Conservation (phyloP, 495 filamentous ascomycete species). For the Xylaria acuta region DNA sequence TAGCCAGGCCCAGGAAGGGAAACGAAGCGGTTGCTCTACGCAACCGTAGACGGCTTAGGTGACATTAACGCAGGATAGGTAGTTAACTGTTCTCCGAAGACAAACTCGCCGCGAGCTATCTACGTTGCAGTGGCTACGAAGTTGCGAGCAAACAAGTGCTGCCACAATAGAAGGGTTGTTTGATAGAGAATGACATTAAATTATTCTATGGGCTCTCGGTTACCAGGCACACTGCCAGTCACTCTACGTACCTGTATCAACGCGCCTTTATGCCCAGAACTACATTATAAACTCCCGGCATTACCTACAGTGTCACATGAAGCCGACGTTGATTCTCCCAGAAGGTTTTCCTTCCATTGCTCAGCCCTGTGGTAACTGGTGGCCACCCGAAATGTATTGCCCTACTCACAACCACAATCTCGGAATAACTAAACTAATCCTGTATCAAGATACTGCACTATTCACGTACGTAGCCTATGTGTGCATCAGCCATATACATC, state of each 20-base stretch:
- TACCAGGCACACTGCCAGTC: neutral
- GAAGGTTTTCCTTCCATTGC: neutral
- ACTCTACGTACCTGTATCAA: neutral
- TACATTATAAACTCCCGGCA: neutral
- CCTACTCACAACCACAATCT: no score
- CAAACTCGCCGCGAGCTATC: neutral
- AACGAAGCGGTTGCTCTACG: neutral
- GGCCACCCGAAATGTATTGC: no score
- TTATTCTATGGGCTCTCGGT: neutral
- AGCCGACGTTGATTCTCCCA: neutral
- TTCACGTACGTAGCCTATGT: no score
- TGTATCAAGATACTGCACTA: no score
- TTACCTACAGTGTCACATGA: neutral
- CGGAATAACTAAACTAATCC: no score
- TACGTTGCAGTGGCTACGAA: neutral
- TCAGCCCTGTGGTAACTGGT: neutral
- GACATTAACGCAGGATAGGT: neutral
- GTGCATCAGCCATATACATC: no score
- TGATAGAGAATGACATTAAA: neutral
- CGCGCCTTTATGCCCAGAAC: neutral
- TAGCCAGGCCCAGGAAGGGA: neutral
- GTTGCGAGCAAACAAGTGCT: neutral
- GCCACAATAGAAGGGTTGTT: neutral
- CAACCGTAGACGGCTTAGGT: neutral
- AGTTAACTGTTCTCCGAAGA: neutral